These are phyloP conservation scores for Ilyonectria sp. DNA, from an alignment of 2,329 filamentous ascomycete genomes.

Conservation along the genomic window DNA sequence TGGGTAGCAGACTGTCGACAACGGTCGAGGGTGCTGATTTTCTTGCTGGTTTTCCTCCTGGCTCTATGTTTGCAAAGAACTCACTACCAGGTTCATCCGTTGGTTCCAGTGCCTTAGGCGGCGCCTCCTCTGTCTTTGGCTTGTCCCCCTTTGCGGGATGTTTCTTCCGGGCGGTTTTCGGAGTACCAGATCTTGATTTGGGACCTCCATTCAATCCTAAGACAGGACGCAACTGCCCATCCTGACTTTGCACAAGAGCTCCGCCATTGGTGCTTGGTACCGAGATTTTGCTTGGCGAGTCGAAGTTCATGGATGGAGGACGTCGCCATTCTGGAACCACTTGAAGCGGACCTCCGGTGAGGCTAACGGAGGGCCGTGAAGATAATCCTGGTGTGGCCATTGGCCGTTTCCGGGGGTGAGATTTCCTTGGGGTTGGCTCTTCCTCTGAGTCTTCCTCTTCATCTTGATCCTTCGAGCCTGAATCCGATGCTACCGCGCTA, in stretches of 20 bases:
- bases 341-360: conserved; percentile 38
- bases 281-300: conserved; percentile 29
- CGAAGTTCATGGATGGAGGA: conserved; percentile 40
- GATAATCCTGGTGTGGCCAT: conserved; percentile 36
- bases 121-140: background rate
- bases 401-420: conserved; percentile 30
- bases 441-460: background rate
- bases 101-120: conserved; percentile 3
- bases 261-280: conserved; percentile 34
- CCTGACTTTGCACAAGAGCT: conserved; percentile 42
- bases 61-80: background rate
- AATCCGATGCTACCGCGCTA: background rate
- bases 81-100: conserved; percentile 8
- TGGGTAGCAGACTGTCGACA: conserved; percentile 37
- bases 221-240: conserved; percentile 41
- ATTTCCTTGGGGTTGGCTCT: conserved; percentile 21
- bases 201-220: conserved; percentile 34
- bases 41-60: conserved; percentile 8
- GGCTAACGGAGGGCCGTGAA: conserved; percentile 42
- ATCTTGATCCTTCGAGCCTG: conserved; percentile 12
- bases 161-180: conserved; percentile 34
- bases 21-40: conserved; percentile 29
- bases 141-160: conserved; percentile 22
- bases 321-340: conserved; percentile 44
- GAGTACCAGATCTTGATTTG: conserved; percentile 23